These are phyloP conservation scores for Polyporus arcularius DNA, from an alignment of 768 basidiomycete genomes.

Conservation along the genomic window DNA sequence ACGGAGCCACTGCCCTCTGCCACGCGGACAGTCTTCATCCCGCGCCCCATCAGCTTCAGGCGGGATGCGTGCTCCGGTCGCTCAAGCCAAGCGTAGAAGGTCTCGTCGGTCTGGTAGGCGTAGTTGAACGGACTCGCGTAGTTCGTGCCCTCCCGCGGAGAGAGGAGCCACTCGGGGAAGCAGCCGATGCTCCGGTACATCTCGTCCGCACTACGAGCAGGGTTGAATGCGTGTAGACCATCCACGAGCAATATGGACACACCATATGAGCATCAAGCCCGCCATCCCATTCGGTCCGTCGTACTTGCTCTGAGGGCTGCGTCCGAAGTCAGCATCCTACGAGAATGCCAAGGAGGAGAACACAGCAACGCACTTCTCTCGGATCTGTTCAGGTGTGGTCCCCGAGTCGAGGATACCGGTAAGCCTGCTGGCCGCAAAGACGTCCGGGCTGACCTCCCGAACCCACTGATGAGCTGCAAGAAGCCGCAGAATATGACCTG, in stretches of 20 bases:
- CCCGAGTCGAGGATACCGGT: slow-evolving; percentile 68
- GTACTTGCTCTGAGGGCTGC: slow-evolving; percentile 65
- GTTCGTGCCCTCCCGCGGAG: neutral
- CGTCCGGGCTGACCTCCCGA: slow-evolving; percentile 63
- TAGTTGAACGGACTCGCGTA: slow-evolving; percentile 50
- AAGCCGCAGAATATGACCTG: slow-evolving; percentile 71
- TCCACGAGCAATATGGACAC: slow-evolving; percentile 24
- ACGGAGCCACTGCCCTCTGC: slow-evolving; percentile 48
- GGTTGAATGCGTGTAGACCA: neutral
- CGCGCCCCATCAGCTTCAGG: neutral
- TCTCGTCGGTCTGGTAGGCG: slow-evolving; percentile 33
- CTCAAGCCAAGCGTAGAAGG: slow-evolving; percentile 55
- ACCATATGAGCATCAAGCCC: slow-evolving; percentile 71
- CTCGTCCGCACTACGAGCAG: neutral
- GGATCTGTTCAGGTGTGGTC: slow-evolving; percentile 44
- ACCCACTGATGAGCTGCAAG: slow-evolving; percentile 77
- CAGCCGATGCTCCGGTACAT: neutral
- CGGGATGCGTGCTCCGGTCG: slow-evolving; percentile 38
- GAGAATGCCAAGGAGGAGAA: neutral
- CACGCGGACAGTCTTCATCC: slow-evolving; percentile 67
- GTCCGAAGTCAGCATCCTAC: neutral
- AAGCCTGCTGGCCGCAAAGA: slow-evolving; percentile 69
- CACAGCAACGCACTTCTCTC: slow-evolving; percentile 38
- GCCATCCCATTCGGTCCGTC: slow-evolving; percentile 61
- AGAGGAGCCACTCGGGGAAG: slow-evolving; percentile 1